These are phyloP conservation scores for Durio zibethinus DNA, from an alignment of 345 rosid species.

Conservation along the genomic window DNA sequence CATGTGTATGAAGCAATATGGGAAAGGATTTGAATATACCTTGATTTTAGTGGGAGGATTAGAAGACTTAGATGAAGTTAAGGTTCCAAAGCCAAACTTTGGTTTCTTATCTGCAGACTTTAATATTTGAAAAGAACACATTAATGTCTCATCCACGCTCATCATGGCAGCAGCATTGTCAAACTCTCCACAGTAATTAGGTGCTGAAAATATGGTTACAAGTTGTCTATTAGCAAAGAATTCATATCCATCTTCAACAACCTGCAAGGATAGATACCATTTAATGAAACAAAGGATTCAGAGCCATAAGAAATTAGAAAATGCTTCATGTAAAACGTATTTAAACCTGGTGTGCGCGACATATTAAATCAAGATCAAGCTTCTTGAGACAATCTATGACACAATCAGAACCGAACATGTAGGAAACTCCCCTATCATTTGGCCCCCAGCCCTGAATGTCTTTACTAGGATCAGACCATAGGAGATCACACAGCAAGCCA, in stretches of 20 bases:
- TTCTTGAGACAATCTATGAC: conserved; percentile 59
- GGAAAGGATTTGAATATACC: conserved; percentile 33
- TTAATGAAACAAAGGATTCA: neutral
- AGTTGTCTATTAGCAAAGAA: conserved; percentile 72
- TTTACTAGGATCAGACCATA: conserved; percentile 88
- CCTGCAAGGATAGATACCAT: conserved; percentile 38
- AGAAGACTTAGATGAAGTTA: conserved; percentile 39
- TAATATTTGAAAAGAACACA: conserved; percentile 81
- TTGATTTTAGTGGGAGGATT: conserved; percentile 42
- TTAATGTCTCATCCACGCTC: conserved; percentile 62
- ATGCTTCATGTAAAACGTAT: neutral
- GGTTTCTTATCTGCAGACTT: conserved; percentile 64
- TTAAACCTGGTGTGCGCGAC: conserved; percentile 86
- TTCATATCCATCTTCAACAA: conserved; percentile 89
- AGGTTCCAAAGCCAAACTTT: conserved; percentile 50
- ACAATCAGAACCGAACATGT: conserved; percentile 60
- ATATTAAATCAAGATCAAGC: conserved; percentile 72
- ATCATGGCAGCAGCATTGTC: conserved; percentile 93
- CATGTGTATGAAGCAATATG: neutral
- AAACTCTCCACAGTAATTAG: conserved; percentile 82
- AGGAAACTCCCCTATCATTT: conserved; percentile 87
- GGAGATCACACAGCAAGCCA: conserved; percentile 89
- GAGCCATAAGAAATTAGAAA: neutral
- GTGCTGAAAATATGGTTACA: conserved; percentile 83
- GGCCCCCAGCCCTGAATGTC: conserved; percentile 64